Conservation (phyloP, 441 rosid genomes). For the Populus hybrid region DNA sequence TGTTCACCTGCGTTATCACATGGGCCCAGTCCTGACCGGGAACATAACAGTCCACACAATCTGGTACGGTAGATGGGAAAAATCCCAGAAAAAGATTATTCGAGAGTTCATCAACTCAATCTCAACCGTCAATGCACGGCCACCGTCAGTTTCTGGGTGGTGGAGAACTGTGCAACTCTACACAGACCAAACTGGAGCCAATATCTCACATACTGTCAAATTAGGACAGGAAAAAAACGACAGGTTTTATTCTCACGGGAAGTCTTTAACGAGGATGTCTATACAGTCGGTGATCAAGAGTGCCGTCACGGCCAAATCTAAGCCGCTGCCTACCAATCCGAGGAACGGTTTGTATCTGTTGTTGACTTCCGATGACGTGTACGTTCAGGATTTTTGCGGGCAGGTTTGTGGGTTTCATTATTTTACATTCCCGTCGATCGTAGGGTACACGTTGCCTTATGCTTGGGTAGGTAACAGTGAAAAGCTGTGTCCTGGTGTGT, state of each 20-base stretch:
- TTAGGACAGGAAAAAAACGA: conserved; percentile 80
- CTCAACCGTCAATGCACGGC: conserved; percentile 51
- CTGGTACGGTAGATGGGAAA: conserved; percentile 92
- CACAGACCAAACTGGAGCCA: conserved; percentile 52
- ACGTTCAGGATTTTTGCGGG: conserved; percentile 91
- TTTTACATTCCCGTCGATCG: conserved; percentile 90
- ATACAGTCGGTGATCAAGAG: conserved; percentile 82
- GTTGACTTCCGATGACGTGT: conserved; percentile 78
- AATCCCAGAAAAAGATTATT: conserved; percentile 73
- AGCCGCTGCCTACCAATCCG: conserved; percentile 69
- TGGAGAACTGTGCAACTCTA: conserved; percentile 86
- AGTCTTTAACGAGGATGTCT: conserved; percentile 69
- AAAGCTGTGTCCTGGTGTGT: conserved; percentile 72
- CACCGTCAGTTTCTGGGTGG: conserved; percentile 90
- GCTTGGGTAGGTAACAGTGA: conserved; percentile 98
- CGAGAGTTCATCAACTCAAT: conserved; percentile 83
- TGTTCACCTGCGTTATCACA: conserved; percentile 81
- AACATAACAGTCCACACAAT: conserved; percentile 82
- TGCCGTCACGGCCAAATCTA: conserved; percentile 58
- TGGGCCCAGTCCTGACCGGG: conserved; percentile 91
- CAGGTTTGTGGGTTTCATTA: conserved; percentile 94
- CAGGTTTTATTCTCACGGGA: conserved; percentile 87
- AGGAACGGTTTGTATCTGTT: conserved; percentile 74
- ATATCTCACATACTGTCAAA: conserved; percentile 42
- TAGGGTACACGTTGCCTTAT: conserved; percentile 87